Evolutionary conservation across 305 asterid genomes (phyloP).

Genomic region (Fraxinus paxiana): DNA sequence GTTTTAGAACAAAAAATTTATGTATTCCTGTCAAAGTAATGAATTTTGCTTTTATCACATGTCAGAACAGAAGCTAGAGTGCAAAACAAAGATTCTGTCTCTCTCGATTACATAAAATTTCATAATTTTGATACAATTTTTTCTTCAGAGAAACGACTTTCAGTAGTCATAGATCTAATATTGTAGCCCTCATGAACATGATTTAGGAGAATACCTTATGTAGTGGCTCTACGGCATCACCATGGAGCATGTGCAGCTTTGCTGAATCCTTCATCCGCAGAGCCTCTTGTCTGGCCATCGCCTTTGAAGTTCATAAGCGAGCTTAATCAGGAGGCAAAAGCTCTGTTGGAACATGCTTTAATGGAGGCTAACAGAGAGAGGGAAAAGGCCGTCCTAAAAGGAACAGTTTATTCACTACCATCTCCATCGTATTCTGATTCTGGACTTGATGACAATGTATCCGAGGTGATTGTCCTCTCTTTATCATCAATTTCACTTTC

Average conservation of each 20-base stretch:
- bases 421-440: conserved; percentile 65
- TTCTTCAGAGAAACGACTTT: not conserved
- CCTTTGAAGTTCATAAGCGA: conserved; percentile 83
- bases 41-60: not conserved
- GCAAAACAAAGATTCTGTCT: not conserved
- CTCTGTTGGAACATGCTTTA: conserved; percentile 66
- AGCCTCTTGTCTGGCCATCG: conserved; percentile 97
- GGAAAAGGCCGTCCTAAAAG: conserved; percentile 71
- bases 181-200: not conserved
- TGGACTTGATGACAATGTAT: conserved; percentile 53
- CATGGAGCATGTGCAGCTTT: conserved; percentile 90
- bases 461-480: conserved; percentile 45
- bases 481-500: not conserved
- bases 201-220: conserved; percentile 85
- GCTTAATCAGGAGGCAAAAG: conserved; percentile 78
- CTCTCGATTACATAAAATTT: not conserved
- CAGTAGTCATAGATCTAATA: not conserved
- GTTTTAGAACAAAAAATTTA: not conserved
- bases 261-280: conserved; percentile 86
- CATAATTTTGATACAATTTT: not conserved
- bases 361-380: conserved; percentile 80
- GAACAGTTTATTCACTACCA: conserved; percentile 42
- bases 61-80: not conserved
- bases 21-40: not conserved
- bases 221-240: conserved; percentile 65